Percentiles rank a stretch among this genome's conserved stretches.
Conservation (phyloP, 495 filamentous ascomycete genomes). For the Neurospora sp. region DNA sequence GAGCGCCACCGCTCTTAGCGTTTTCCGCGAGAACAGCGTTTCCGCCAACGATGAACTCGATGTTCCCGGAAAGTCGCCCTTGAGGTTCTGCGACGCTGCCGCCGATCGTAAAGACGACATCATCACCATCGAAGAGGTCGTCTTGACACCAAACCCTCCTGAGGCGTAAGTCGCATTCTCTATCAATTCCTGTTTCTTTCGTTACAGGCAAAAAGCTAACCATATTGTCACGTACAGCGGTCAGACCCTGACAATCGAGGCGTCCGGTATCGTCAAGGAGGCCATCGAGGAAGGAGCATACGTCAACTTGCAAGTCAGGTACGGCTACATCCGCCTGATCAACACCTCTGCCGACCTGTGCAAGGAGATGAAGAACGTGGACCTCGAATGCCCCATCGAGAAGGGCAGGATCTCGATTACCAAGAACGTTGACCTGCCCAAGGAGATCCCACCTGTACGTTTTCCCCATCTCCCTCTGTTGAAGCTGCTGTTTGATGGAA, state of each 20-base stretch:
- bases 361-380: slow-evolving; percentile 76
- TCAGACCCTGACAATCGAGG: slow-evolving; percentile 63
- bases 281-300: slow-evolving; percentile 65
- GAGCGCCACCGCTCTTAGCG: slow-evolving; percentile 28
- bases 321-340: slow-evolving; percentile 82
- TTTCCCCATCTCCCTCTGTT: background rate
- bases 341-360: slow-evolving; percentile 71
- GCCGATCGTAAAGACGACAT: slow-evolving; percentile 47
- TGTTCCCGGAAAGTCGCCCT: slow-evolving; percentile 67
- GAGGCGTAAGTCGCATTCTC: slow-evolving; percentile 53
- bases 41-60: slow-evolving; percentile 26
- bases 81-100: slow-evolving; percentile 54
- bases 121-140: slow-evolving; percentile 65
- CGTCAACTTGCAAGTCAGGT: slow-evolving; percentile 79
- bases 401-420: slow-evolving; percentile 58
- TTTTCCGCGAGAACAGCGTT: slow-evolving; percentile 27
- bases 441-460: slow-evolving; percentile 80
- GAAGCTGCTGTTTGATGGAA: background rate
- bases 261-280: slow-evolving; percentile 58
- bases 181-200: too few species aligned
- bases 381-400: slow-evolving; percentile 79
- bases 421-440: slow-evolving; percentile 78
- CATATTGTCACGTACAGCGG: slow-evolving; percentile 46
- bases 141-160: slow-evolving; percentile 80
- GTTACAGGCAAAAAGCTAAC: too few species aligned